Conservation (phyloP, 768 basidiomycete genomes). For the Collybia mongolica region DNA sequence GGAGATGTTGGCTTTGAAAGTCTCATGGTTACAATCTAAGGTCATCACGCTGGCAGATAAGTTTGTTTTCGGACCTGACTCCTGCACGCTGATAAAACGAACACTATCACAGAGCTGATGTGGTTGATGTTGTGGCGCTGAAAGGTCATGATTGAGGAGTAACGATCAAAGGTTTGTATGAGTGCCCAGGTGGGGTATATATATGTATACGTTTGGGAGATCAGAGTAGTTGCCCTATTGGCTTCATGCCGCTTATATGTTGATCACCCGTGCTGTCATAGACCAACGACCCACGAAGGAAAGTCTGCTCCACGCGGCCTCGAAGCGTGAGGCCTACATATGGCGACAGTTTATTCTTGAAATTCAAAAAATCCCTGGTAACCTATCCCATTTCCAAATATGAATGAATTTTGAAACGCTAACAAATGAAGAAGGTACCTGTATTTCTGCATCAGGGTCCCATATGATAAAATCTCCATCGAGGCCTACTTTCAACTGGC, state of each 20-base stretch:
- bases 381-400: conserved; percentile 46
- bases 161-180: too few relatives aligned
- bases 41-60: too few relatives aligned
- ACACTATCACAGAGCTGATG: too few relatives aligned
- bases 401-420: background rate
- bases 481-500: conserved; percentile 65
- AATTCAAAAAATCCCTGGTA: conserved; percentile 67
- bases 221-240: conserved; percentile 38
- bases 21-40: too few relatives aligned
- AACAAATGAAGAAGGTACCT: conserved; percentile 25
- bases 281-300: conserved; percentile 70
- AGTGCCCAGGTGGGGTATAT: background rate
- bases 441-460: conserved; percentile 58
- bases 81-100: too few relatives aligned
- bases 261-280: conserved; percentile 47
- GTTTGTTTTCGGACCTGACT: too few relatives aligned
- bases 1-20: too few relatives aligned
- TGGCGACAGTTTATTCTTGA: conserved; percentile 94
- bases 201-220: background rate
- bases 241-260: conserved; percentile 27
- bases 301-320: conserved; percentile 77
- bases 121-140: too few relatives aligned
- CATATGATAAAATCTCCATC: conserved; percentile 90
- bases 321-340: conserved; percentile 74
- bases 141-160: too few relatives aligned